Evolutionary conservation across 2,329 filamentous ascomycete genomes (phyloP), one percentile per base, ranked within the genome.

Genomic region (Xylaria sp.): DNA sequence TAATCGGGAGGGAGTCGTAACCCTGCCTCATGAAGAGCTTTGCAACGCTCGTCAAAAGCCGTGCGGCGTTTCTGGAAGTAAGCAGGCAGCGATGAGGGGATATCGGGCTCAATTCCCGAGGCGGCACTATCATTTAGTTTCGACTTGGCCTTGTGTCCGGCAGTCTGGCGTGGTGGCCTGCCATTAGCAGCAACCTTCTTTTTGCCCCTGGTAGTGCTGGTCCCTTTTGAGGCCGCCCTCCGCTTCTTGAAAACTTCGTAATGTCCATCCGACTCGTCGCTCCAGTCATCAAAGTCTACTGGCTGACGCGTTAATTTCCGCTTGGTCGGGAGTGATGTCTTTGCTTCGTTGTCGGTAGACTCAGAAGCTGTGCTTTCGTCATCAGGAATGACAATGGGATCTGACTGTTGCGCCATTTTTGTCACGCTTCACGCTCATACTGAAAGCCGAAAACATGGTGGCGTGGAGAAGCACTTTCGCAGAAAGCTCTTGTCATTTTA

Each of bases 1-100:
- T 92, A 97, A 58, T 88, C 87, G 0, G 96, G 96, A 0, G 96
- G 93, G 1, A 97, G 79, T 70, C 88, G 90, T 51, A 98, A 82
- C 0, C 92, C 93, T 5, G 87, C 88, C 64, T 91, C 87, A 66
- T 89, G 88, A 55, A 94, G 81, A 32, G 79, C 79, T 42, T 88
- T 84, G 55, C 82, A 82, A n/a, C 85, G 83, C 54, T 85, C 81
- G 63, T 96, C 91, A 75, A 97, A 94, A 25, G 85, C 81, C n/a
- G 79, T 82, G 27, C 91, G 87, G n/a, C 95, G 87, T 25, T 86
- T 81, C 71, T 87, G 85, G 32, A 97, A 78, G 77, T 97, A 95
- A 23, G 91, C 88, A 0, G 94, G 94, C 2, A 96, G 84, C 25
- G 87, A 84, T 4, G 87, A 85, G 2, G 82, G 73, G 2, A 83